Evolutionary conservation across 495 filamentous ascomycete species (phyloP), one percentile per base, ranked within the genome.

Genomic region (Venustampulla echinocandica): DNA sequence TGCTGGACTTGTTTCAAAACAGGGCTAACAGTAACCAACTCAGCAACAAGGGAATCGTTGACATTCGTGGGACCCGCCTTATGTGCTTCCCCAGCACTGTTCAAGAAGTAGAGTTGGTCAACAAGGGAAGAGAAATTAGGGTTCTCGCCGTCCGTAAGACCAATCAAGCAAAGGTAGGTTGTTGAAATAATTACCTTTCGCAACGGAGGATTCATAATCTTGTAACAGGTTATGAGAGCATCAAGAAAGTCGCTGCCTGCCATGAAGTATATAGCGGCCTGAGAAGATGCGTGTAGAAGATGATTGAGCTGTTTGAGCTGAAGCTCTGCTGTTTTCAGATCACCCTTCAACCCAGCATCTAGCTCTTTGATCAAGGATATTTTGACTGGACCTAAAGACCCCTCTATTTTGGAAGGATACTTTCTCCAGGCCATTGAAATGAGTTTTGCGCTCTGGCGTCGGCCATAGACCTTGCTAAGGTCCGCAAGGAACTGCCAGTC

Each of bases 231-330:
- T 24, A 73, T 66, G 11, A 93, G 67, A 2, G 81, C 79, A 57
- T 95, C 89, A 10, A 94, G 58, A 55, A 89, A 89, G 60, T 95
- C 89, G 38, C 85, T 85, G 14, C 89, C 89, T 1, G 80, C 80
- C 60, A 93, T 72, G 38, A 94, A 79, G 55, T 81, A 79, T n/a
- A 59, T 58, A 11, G 73, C 74, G 21, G 68, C 61, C 3, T 73
- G 64, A 0, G 74, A 68, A 4, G 73, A 82, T 7, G 64, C 61
- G 42, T 71, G 66, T 2, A 84, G 61, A 1, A 85, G 61, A 37
- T 71, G 64, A 41, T 73, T 73, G 0, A 74, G 50, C 22, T 63
- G 55, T 41, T 68, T 67, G 5, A 78, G 57, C 11, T 60, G 61
- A 15, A 60, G 58, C 47, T 73, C 69, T 0, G 77, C 60, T 7